Evolutionary conservation across 805 yeast genomes (phyloP).

Genomic region (Kodamaea kaohsiungensis): DNA sequence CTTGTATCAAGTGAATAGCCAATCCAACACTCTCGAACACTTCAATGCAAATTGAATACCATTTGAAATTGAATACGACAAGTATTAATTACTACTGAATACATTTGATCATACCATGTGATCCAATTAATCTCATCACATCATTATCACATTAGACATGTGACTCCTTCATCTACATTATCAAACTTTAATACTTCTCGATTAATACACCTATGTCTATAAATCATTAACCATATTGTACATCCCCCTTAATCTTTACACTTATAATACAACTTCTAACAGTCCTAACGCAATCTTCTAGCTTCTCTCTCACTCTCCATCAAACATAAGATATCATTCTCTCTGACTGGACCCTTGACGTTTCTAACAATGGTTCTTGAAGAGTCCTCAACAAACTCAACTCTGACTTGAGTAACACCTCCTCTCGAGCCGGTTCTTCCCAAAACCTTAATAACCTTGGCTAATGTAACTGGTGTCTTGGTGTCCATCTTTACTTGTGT

Average conservation of each 20-base stretch:
- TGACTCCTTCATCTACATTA: too few species aligned
- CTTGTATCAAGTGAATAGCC: too few species aligned
- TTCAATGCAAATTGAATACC: too few species aligned
- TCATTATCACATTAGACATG: too few species aligned
- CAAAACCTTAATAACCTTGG: conserved; percentile 98
- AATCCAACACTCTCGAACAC: too few species aligned
- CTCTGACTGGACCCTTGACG: conserved; percentile 97
- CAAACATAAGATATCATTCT: conserved; percentile 96
- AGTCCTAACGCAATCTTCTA: conserved; percentile 88
- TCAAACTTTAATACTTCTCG: neutral
- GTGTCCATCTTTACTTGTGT: conserved; percentile 37
- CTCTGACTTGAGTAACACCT: conserved; percentile 98
- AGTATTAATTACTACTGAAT: too few species aligned
- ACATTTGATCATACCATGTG: too few species aligned
- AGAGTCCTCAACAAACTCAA: conserved; percentile 93
- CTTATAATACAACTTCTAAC: conserved; percentile 11
- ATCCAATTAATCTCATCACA: too few species aligned
- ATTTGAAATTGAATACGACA: too few species aligned
- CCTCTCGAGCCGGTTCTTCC: conserved; percentile 99
- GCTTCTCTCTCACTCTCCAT: conserved; percentile 99
- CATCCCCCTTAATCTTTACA: neutral
- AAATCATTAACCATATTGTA: neutral
- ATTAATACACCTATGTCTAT: neutral
- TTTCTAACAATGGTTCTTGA: conserved; percentile 95
- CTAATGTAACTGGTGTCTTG: conserved; percentile 95